phyloP scores from a whole-genome alignment of 768 basidiomycete genomes.

The Boletales sp. region DNA sequence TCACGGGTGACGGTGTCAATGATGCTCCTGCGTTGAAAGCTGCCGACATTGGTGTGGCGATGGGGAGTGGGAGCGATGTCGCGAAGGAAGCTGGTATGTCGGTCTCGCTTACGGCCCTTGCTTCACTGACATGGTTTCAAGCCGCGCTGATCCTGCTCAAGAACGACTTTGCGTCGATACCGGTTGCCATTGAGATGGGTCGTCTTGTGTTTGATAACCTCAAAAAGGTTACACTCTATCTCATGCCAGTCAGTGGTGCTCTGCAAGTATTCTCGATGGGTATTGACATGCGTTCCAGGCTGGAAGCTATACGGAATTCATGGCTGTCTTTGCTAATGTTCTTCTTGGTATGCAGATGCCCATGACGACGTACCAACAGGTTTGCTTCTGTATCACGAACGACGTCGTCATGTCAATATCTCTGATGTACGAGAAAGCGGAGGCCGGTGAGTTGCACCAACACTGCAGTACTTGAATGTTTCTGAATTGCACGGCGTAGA shows the following conservation, averaged over 20 bases:
- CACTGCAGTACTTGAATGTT: not conserved
- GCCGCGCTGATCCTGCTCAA: conserved; percentile 49
- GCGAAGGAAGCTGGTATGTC: conserved; percentile 51
- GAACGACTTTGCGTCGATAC: conserved; percentile 57
- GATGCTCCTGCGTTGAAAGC: conserved; percentile 50
- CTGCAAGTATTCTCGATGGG: not conserved
- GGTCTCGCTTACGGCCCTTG: not conserved
- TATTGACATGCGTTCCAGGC: conserved; percentile 27
- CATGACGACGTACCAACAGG: conserved; percentile 50
- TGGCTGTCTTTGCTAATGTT: conserved; percentile 55
- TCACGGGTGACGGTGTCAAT: conserved; percentile 56
- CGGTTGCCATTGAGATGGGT: conserved; percentile 55
- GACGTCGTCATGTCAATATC: conserved; percentile 50
- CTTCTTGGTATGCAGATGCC: conserved; percentile 58
- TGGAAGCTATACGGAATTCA: conserved; percentile 55
- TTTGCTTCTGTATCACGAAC: conserved; percentile 51
- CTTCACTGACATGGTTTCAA: conserved; percentile 7
- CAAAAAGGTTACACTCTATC: conserved; percentile 44
- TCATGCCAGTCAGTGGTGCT: conserved; percentile 35
- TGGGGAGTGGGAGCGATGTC: conserved; percentile 46
- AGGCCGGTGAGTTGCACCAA: conserved; percentile 33
- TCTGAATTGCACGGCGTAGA: conserved; percentile 22
- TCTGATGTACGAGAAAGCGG: conserved; percentile 50
- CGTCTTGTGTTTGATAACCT: conserved; percentile 58
- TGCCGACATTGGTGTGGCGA: conserved; percentile 53